These are phyloP conservation scores for Fusarium luffae DNA, from an alignment of 2,329 filamentous ascomycete species.

Conservation along the genomic window DNA sequence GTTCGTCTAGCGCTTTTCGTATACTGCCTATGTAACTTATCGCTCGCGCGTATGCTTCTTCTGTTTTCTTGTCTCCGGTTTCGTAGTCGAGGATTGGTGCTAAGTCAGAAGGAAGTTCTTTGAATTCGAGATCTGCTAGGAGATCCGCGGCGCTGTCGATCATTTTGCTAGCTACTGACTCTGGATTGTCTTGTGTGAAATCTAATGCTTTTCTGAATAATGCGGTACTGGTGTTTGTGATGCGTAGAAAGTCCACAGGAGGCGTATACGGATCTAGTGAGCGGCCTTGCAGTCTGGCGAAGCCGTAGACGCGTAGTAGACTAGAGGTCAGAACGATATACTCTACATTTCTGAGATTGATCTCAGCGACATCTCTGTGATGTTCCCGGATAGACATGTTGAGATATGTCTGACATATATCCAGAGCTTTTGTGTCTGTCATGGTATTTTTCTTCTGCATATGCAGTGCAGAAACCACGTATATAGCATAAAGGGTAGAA, in stretches of 20 bases:
- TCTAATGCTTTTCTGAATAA: neutral
- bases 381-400: conserved; percentile 10
- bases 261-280: neutral
- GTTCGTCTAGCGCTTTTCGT: neutral
- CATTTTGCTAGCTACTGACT: conserved; percentile 1
- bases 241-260: conserved; percentile 2
- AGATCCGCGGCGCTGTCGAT: neutral
- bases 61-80: neutral
- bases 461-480: conserved; percentile 1
- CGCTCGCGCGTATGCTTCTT: neutral
- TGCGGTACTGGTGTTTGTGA: neutral
- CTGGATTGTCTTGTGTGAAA: neutral
- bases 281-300: neutral
- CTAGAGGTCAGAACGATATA: conserved; percentile 1
- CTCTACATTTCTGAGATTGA: neutral
- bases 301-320: conserved; percentile 2
- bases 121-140: neutral
- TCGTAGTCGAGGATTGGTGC: neutral
- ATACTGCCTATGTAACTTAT: neutral
- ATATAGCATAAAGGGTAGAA: conserved; percentile 1
- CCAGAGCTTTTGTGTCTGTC: neutral
- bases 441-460: neutral
- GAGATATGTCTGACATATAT: neutral
- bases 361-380: neutral
- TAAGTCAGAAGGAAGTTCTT: neutral